Evolutionary conservation across 1,139 yeast genomes (phyloP), one percentile per base, ranked within the genome.

Genomic region (Wickerhamomyces sp.): DNA sequence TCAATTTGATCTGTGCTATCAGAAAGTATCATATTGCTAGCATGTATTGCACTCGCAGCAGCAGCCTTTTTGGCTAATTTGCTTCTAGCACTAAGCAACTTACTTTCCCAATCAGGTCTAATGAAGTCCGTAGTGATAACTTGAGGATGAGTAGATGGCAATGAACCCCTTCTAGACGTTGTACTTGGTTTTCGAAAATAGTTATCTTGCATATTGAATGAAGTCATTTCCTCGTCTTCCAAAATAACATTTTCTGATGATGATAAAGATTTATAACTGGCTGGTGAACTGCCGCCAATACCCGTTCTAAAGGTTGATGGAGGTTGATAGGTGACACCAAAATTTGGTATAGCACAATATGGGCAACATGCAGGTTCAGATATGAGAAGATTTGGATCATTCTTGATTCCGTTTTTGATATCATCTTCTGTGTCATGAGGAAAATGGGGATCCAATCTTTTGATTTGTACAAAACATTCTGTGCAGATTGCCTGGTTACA

Each of bases 401-500:
- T 59, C 38, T 60, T 59, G 24, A 52, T 56, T 27, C 63, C 61
- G 18, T 59, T 60, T 35, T 53, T 55, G 6, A 51, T 31, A 28
- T 61, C 51, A 37, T 54, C 60, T 38, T 62, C 67, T 42, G 70
- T 78, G 46, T 84, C 94, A 57, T 87, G 95, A 0, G 97, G 96
- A 27, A 90, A 87, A 61, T 90, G 97, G 0, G 98, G 97, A n/a
- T 88, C 95, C 21, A 84, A 70, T 43, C 98, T 73, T 60, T 86
- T 89, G 58, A 92, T 89, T 60, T 90, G 97, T 8, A 90, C 97
- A 73, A 92, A 92, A 60, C 98, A 92, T 63, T 92, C 98, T 1
- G 96, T 76, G 63, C 98, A 92, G 18, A 92, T 89, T 3, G 95
- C 92, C 60, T 92, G 97, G 37, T 78, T 74, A 59, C 98, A 92